phyloP scores from a whole-genome alignment of 2,329 filamentous ascomycete species.

The Aspergillus jensenii region DNA sequence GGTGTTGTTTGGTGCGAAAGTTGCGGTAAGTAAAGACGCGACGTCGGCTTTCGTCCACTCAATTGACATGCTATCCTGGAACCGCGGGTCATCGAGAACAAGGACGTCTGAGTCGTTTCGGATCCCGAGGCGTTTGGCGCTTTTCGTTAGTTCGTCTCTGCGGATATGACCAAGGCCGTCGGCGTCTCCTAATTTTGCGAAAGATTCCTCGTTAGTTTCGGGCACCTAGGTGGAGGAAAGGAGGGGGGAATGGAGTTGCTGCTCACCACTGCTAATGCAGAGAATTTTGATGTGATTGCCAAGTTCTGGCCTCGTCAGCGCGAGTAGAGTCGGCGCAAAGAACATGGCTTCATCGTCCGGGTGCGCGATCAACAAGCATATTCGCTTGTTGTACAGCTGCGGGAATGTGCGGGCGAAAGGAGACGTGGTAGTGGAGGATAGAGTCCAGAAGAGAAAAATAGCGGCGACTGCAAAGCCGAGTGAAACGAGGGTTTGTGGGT shows the following conservation, averaged over 20 bases:
- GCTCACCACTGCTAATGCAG: conserved; percentile 78
- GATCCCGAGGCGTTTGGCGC: conserved; percentile 74
- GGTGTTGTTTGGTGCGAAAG: conserved; percentile 64
- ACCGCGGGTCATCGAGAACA: conserved; percentile 75
- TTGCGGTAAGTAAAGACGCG: conserved; percentile 65
- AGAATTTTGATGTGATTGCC: conserved; percentile 93
- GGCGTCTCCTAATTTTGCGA: conserved; percentile 66
- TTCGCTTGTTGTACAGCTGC: conserved; percentile 74
- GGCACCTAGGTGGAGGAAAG: background rate
- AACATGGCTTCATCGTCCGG: conserved; percentile 99
- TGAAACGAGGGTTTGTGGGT: conserved; percentile 23
- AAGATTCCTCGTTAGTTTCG: background rate
- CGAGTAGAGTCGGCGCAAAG: conserved; percentile 84
- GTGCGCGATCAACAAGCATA: conserved; percentile 91
- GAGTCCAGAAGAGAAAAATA: conserved; percentile 44
- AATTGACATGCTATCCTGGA: conserved; percentile 84
- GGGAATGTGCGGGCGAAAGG: conserved; percentile 50
- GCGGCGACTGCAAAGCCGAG: conserved; percentile 39
- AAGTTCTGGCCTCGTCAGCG: conserved; percentile 74
- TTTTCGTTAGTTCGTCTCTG: conserved; percentile 79
- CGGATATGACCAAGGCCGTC: conserved; percentile 82
- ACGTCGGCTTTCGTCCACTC: conserved; percentile 74
- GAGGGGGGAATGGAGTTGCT: background rate
- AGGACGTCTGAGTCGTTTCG: conserved; percentile 75
- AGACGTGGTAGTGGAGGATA: conserved; percentile 42